These are phyloP conservation scores for Anastatica hierochuntica DNA, from an alignment of 345 rosid genomes.

Conservation along the genomic window DNA sequence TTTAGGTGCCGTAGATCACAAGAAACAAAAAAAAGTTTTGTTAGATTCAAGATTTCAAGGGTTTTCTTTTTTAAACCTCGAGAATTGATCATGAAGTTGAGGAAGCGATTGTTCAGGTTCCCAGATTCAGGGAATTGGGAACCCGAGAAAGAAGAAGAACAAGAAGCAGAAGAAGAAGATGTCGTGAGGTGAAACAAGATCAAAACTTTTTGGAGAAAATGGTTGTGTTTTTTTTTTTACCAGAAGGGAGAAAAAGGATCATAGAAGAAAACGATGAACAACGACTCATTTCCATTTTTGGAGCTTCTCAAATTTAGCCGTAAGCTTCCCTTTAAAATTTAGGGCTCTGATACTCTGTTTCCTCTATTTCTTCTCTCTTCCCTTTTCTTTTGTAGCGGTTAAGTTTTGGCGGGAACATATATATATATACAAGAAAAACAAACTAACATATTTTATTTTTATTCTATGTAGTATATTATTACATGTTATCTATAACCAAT, in stretches of 20 bases:
- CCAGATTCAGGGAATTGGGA: conserved; percentile 25
- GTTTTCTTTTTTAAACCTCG: conserved; percentile 22
- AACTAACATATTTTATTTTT: too few relatives aligned
- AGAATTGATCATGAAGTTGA: conserved; percentile 31
- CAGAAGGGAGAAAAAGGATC: neutral
- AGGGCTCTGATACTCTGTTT: conserved; percentile 6
- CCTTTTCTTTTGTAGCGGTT: too few relatives aligned
- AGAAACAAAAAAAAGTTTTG: neutral
- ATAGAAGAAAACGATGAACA: conserved; percentile 12
- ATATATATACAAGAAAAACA: too few relatives aligned
- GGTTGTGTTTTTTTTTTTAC: conserved; percentile 7
- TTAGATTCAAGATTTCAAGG: neutral
- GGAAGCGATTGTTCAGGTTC: conserved; percentile 32
- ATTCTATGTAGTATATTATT: too few relatives aligned
- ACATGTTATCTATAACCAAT: too few relatives aligned
- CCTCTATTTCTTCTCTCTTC: neutral
- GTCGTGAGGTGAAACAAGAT: neutral
- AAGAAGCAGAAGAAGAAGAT: conserved; percentile 20
- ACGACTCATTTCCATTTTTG: conserved; percentile 14
- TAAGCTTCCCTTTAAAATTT: conserved; percentile 16
- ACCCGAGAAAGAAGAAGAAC: conserved; percentile 31
- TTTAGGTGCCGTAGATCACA: neutral
- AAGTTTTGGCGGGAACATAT: too few relatives aligned
- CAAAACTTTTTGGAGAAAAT: neutral
- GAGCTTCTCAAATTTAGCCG: conserved; percentile 32